Evolutionary conservation across 768 basidiomycete species (phyloP).

Genomic region (Trametes maxima): DNA sequence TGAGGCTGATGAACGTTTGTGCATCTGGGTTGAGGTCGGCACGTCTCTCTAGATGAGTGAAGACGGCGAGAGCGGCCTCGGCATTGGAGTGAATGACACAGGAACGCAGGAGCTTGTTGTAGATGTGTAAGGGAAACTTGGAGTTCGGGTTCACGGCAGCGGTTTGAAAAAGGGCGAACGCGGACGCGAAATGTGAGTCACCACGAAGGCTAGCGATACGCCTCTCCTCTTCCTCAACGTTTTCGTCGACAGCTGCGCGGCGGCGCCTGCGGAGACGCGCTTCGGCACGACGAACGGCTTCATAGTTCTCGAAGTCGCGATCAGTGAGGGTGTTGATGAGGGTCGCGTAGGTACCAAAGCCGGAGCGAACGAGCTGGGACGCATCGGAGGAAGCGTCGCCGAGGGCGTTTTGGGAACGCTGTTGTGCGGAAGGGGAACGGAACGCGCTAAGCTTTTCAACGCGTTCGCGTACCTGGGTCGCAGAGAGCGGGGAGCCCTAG

Average conservation of each 20-base stretch:
- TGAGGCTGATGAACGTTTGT: conserved; percentile 53
- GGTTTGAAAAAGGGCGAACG: conserved; percentile 72
- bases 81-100: conserved; percentile 60
- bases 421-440: conserved; percentile 13
- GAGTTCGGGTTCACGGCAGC: conserved; percentile 43
- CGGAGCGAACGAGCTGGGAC: conserved; percentile 18
- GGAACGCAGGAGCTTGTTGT: conserved; percentile 58
- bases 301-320: conserved; percentile 69
- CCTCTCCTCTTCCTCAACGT: conserved; percentile 30
- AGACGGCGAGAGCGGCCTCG: conserved; percentile 65
- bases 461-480: conserved; percentile 18
- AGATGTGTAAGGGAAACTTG: conserved; percentile 43
- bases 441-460: conserved; percentile 22
- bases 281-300: conserved; percentile 46
- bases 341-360: conserved; percentile 56
- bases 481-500: conserved; percentile 19
- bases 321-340: conserved; percentile 66
- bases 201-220: conserved; percentile 48
- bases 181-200: conserved; percentile 73
- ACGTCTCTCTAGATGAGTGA: conserved; percentile 58
- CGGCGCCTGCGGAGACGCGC: conserved; percentile 26
- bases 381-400: conserved; percentile 14
- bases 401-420: conserved; percentile 6
- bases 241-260: conserved; percentile 6
- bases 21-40: conserved; percentile 36